These are phyloP conservation scores for Candida hungchunana DNA, from an alignment of 805 yeast genomes.

Conservation along the genomic window DNA sequence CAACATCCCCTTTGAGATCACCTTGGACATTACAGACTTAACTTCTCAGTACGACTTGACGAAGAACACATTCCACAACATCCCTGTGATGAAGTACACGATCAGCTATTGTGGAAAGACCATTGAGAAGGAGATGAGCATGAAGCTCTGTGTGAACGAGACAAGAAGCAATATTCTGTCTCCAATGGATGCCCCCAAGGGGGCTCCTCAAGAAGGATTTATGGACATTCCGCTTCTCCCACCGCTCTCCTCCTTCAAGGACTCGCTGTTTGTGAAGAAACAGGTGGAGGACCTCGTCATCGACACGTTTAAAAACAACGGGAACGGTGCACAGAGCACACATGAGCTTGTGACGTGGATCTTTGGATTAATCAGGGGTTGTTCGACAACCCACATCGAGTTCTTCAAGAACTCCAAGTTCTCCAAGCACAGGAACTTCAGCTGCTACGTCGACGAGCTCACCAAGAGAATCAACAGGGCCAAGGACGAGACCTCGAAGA, in stretches of 20 bases:
- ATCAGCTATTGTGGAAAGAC: conserved; percentile 5
- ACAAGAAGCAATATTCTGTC: not conserved
- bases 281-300: conserved; percentile 33
- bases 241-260: conserved; percentile 34
- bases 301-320: conserved; percentile 5
- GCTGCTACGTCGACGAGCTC: conserved; percentile 22
- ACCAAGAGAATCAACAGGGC: conserved; percentile 10
- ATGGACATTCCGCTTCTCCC: conserved; percentile 29
- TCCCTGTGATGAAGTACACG: conserved; percentile 15
- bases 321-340: conserved; percentile 3
- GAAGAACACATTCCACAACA: conserved; percentile 9
- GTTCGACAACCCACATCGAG: conserved; percentile 21
- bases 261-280: conserved; percentile 32
- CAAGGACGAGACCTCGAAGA: conserved; percentile 10
- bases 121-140: conserved; percentile 1
- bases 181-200: conserved; percentile 4
- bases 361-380: conserved; percentile 21
- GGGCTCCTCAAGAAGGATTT: conserved; percentile 4
- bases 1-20: conserved; percentile 16
- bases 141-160: conserved; percentile 11
- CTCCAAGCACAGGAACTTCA: conserved; percentile 24
- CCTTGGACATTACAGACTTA: conserved; percentile 12
- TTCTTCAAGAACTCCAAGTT: conserved; percentile 22
- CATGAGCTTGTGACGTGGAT: conserved; percentile 18
- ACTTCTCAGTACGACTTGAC: not conserved